Evolutionary conservation across 495 filamentous ascomycete genomes (phyloP), one percentile per base, ranked within the genome.

Genomic region (Podospora sp.): DNA sequence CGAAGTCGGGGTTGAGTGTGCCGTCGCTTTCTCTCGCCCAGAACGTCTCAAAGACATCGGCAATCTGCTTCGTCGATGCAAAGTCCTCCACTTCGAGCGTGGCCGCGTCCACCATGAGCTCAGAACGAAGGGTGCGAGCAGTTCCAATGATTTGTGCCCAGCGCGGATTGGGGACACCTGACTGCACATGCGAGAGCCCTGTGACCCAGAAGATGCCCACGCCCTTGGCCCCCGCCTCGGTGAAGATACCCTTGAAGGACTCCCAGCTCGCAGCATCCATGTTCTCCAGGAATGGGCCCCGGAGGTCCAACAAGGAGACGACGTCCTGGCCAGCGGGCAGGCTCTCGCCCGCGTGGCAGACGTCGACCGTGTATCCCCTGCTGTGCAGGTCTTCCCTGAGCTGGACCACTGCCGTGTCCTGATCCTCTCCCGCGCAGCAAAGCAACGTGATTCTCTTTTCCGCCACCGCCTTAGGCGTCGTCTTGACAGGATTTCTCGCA

Each of bases 271-370:
- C 55, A 16, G 68, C 59, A 5, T 67, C 67, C 24, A 77, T 58
- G 36, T 73, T 70, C 12, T 74, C 70, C 53, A 81, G 79, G 62
- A 76, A 80, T 4, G 60, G 68, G 12, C 55, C 62, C 57, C 78
- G 76, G 27, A 79, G 69, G 64, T 81, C 79, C 0, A 81, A 25
- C 5, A 65, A 70, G 4, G 68, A 63, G 40, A 81, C 75, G 11
- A 80, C 66, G 51, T 76, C 71, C 50, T 60, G 63, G 11, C 68
- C 67, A 11, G 25, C 35, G 2, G 71, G 74, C 7, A 59, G 8
- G 24, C 8, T 56, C 22, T 1, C 51, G 35, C 11, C 66, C 66
- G 24, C 66, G 22, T 9, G 6, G 11, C 40, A 35, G 40, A 16
- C 14, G 49, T 52, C 49, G 49, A 52, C 49, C 3, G 14, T 5